Percentiles rank a stretch among this genome's conserved stretches.
Evolutionary conservation across 257 asterid genomes (phyloP).

Genomic region (Eustoma russellianum): DNA sequence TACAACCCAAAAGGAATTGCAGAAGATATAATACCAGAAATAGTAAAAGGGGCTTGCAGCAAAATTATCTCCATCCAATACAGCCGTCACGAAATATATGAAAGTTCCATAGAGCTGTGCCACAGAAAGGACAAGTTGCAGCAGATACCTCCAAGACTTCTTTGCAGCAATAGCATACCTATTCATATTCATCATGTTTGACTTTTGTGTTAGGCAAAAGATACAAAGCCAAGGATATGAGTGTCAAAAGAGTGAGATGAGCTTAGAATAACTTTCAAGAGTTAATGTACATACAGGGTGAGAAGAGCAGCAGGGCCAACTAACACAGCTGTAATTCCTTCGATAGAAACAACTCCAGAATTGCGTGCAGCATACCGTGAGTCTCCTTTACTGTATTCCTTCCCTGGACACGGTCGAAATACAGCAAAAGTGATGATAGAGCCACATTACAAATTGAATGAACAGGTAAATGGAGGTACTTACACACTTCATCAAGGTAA

Average conservation of each 20-base stretch:
- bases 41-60: conserved; percentile 48
- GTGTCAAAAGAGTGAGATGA: neutral
- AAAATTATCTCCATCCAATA: conserved; percentile 81
- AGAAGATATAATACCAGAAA: conserved; percentile 51
- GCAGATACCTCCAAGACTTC: conserved; percentile 56
- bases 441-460: neutral
- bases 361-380: conserved; percentile 77
- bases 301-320: conserved; percentile 87
- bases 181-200: too few relatives aligned
- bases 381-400: conserved; percentile 97
- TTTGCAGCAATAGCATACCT: conserved; percentile 81
- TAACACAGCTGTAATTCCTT: conserved; percentile 68
- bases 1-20: conserved; percentile 73
- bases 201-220: too few relatives aligned
- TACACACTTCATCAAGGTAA: conserved; percentile 91
- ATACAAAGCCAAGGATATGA: too few relatives aligned
- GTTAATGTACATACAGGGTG: conserved; percentile 43
- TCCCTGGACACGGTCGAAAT: conserved; percentile 46
- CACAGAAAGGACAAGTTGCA: conserved; percentile 71
- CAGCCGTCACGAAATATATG: conserved; percentile 57
- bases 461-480: conserved; percentile 24
- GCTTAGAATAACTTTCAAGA: too few relatives aligned
- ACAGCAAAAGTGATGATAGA: conserved; percentile 2
- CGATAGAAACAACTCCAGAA: conserved; percentile 61
- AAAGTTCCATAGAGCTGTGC: conserved; percentile 87